These are phyloP conservation scores for Penicillium ochrochloron DNA, from an alignment of 495 filamentous ascomycete genomes.

Conservation along the genomic window DNA sequence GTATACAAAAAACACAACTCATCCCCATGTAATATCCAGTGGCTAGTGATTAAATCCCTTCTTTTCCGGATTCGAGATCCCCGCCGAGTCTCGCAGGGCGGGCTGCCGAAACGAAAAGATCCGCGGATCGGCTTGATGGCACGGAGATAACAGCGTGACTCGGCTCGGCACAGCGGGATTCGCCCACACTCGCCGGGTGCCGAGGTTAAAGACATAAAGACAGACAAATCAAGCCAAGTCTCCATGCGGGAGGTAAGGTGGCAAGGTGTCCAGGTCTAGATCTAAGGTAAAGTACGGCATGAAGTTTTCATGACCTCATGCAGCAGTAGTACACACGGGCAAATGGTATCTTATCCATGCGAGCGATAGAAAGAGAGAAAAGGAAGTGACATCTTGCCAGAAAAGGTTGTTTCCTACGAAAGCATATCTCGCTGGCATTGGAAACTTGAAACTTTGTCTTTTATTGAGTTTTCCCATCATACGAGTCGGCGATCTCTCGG, in stretches of 20 bases:
- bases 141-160: conserved; percentile 3
- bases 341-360: not conserved
- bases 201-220: not conserved
- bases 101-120: conserved; percentile 3
- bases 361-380: not conserved
- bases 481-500: not conserved
- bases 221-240: not conserved
- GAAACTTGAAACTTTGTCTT: conserved; percentile 3
- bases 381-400: not conserved
- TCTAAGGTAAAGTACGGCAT: not conserved
- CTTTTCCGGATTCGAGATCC: not conserved
- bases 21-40: too few species aligned
- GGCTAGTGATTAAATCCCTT: not conserved
- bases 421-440: not conserved
- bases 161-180: conserved; percentile 6
- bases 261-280: conserved; percentile 5
- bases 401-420: not conserved
- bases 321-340: not conserved
- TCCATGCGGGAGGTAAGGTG: not conserved
- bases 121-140: conserved; percentile 2
- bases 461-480: not conserved
- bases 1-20: not conserved
- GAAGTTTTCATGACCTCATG: not conserved
- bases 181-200: conserved; percentile 2
- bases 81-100: not conserved